phyloP scores from a whole-genome alignment of 257 asterid species.

The Solanum pinnatisectum region DNA sequence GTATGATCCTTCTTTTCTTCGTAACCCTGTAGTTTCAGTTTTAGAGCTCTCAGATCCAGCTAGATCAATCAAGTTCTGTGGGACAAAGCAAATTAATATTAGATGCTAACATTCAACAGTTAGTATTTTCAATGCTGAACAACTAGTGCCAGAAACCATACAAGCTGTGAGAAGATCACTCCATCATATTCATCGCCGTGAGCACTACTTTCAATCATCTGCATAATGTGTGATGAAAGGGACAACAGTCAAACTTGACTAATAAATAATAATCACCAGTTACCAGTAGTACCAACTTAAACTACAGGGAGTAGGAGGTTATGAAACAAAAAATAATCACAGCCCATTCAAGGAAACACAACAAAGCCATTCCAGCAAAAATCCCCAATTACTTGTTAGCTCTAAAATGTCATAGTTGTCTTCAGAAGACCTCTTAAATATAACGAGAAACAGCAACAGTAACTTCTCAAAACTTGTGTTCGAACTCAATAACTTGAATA shows the following conservation, averaged over 20 bases:
- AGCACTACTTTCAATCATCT: slow-evolving; percentile 98
- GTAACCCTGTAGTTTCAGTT: slow-evolving; percentile 92
- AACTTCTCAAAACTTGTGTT: background rate
- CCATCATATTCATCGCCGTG: slow-evolving; percentile 97
- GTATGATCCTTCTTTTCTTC: slow-evolving; percentile 97
- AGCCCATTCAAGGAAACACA: background rate
- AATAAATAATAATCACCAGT: background rate
- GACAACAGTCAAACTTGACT: background rate
- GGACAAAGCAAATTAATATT: slow-evolving; percentile 11
- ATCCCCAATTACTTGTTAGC: background rate
- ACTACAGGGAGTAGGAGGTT: background rate
- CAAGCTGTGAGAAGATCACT: slow-evolving; percentile 93
- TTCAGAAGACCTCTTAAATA: background rate
- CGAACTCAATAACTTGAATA: background rate
- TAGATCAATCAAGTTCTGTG: slow-evolving; percentile 80
- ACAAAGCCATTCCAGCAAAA: background rate
- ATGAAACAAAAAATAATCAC: background rate
- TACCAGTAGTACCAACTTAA: background rate
- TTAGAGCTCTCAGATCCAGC: slow-evolving; percentile 99
- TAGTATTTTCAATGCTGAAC: background rate
- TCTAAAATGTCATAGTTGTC: background rate
- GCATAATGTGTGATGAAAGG: slow-evolving; percentile 10
- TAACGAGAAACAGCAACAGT: background rate
- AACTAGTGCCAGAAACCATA: slow-evolving; percentile 21
- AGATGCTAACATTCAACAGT: background rate